phyloP scores from a whole-genome alignment of 257 asterid species.

The Lantana camara region DNA sequence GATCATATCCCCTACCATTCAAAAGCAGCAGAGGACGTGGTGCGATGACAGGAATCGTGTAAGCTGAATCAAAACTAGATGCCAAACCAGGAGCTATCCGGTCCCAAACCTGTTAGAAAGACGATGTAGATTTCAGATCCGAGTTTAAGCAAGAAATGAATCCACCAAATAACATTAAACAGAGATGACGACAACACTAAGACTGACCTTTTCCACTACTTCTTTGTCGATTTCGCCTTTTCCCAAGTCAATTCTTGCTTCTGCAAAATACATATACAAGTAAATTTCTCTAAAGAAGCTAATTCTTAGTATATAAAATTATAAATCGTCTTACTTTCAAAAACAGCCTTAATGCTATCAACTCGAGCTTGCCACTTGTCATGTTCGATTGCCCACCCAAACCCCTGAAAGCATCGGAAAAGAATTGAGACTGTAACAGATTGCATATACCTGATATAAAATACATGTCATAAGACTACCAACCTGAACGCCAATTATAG shows the following conservation, averaged over 20 bases:
- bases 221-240: constrained; percentile 64
- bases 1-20: constrained; percentile 50
- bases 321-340: constrained; percentile 61
- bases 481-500: constrained; percentile 94
- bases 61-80: constrained; percentile 73
- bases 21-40: constrained; percentile 87
- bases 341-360: constrained; percentile 77
- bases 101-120: constrained; percentile 73
- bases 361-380: constrained; percentile 93
- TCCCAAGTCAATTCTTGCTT: constrained; percentile 71
- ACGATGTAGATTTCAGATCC: not conserved
- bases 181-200: constrained; percentile 13
- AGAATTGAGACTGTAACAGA: constrained; percentile 20
- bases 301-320: not conserved
- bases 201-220: constrained; percentile 80
- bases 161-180: constrained; percentile 6
- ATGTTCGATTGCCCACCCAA: constrained; percentile 90
- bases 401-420: constrained; percentile 50
- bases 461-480: constrained; percentile 13
- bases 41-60: constrained; percentile 63
- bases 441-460: not conserved
- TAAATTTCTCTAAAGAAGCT: not conserved
- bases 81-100: constrained; percentile 89
- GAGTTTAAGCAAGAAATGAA: constrained; percentile 11
- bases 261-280: constrained; percentile 43